A percentile compares a stretch with the other conserved stretches of the same genome.
Conservation (phyloP, 176 grass and related monocot species). For the Poa annua region DNA sequence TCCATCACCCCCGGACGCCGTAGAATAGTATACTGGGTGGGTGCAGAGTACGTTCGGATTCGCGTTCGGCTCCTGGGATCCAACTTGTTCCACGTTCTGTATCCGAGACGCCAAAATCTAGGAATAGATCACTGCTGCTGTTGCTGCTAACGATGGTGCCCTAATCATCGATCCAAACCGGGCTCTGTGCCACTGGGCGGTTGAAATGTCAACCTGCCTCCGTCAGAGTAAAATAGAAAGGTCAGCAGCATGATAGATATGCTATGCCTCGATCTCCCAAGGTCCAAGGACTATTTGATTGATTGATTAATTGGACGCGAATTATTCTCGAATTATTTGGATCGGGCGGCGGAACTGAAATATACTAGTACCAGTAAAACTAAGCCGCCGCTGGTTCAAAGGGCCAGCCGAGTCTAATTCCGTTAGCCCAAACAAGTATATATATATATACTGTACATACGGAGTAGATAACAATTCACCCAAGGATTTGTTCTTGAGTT, state of each 20-base stretch:
- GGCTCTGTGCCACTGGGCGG: slow-evolving; percentile 28
- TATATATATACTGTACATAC: too few species aligned
- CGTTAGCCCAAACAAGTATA: background rate
- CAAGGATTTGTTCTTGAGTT: too few species aligned
- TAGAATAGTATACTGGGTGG: background rate
- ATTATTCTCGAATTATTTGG: background rate
- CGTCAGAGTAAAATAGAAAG: background rate
- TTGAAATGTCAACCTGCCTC: background rate
- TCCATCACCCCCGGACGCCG: background rate
- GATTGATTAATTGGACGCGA: background rate
- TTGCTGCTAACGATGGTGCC: background rate
- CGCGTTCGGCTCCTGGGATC: background rate
- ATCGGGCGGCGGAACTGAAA: background rate
- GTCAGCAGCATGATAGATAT: slow-evolving; percentile 28
- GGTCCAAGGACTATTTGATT: background rate
- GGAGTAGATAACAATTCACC: background rate
- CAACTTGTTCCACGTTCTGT: slow-evolving; percentile 4
- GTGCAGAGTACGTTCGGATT: background rate
- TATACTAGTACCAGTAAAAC: too few species aligned
- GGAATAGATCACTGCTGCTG: background rate
- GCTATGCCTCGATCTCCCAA: background rate
- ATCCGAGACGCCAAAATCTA: slow-evolving; percentile 21
- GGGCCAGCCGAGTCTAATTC: background rate
- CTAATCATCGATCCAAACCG: slow-evolving; percentile 11
- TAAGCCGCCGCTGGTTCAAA: background rate